Evolutionary conservation across 768 basidiomycete genomes (phyloP).

Genomic region (Naganishia friedmannii): DNA sequence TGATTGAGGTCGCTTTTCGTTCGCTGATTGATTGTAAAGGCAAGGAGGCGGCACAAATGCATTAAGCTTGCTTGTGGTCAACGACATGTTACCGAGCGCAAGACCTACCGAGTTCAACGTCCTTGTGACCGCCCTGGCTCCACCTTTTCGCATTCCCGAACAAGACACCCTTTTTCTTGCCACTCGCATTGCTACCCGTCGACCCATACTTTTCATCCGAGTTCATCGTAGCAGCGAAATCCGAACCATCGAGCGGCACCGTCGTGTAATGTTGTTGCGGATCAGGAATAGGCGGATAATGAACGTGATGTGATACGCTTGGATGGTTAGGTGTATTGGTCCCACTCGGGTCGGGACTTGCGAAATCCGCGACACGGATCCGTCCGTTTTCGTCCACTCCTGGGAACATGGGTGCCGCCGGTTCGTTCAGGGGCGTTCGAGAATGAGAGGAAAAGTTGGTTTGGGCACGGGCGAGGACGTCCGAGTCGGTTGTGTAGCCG

Average conservation of each 20-base stretch:
- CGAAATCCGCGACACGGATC: slow-evolving; percentile 22
- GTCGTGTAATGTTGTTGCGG: slow-evolving; percentile 17
- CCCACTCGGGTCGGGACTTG: neutral
- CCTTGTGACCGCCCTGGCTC: slow-evolving; percentile 20
- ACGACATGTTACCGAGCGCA: neutral
- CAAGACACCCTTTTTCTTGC: slow-evolving; percentile 20
- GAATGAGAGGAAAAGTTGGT: slow-evolving; percentile 25
- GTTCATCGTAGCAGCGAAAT: neutral
- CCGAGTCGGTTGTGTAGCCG: neutral
- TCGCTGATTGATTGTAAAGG: neutral
- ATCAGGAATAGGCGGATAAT: slow-evolving; percentile 7
- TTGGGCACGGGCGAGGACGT: slow-evolving; percentile 3
- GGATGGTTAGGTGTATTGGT: neutral
- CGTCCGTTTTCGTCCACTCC: slow-evolving; percentile 12
- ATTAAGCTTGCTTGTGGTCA: neutral
- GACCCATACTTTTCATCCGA: slow-evolving; percentile 11
- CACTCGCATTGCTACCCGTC: slow-evolving; percentile 8
- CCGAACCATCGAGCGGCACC: slow-evolving; percentile 19
- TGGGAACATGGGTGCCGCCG: neutral
- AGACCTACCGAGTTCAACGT: slow-evolving; percentile 16
- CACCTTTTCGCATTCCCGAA: slow-evolving; percentile 22
- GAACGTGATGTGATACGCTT: neutral
- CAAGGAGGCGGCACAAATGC: neutral
- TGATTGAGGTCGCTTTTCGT: slow-evolving; percentile 15
- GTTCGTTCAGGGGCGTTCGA: slow-evolving; percentile 17